These are phyloP conservation scores for Roridomyces roridus DNA, from an alignment of 768 basidiomycete genomes.

Conservation along the genomic window DNA sequence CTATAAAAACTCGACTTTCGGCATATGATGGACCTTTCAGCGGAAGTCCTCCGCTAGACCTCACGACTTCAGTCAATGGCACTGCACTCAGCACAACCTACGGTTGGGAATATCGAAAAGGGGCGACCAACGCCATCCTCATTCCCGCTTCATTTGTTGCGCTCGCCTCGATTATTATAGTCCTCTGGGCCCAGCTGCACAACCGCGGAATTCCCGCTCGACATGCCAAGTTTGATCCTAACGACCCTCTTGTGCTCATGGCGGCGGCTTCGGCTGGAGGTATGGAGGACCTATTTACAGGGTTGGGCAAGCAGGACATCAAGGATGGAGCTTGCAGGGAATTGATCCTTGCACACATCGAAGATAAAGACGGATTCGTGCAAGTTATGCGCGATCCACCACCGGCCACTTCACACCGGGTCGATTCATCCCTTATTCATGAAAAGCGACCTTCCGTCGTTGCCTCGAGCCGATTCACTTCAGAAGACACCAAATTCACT, in stretches of 20 bases:
- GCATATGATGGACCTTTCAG: too few species aligned
- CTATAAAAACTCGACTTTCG: too few species aligned
- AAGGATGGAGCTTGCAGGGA: not conserved
- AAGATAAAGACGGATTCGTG: not conserved
- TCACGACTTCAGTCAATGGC: too few species aligned
- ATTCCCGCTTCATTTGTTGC: constrained; percentile 3
- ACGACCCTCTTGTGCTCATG: constrained; percentile 5
- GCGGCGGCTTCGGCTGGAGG: constrained; percentile 13
- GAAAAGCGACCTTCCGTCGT: too few species aligned
- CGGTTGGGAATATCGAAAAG: too few species aligned
- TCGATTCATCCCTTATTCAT: too few species aligned
- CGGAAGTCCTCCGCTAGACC: too few species aligned
- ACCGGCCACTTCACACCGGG: too few species aligned
- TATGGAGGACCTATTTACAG: not conserved
- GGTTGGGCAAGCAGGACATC: not conserved
- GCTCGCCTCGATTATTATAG: constrained; percentile 1
- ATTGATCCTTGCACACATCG: not conserved
- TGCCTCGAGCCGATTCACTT: too few species aligned
- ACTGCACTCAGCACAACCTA: too few species aligned
- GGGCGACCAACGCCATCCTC: not conserved
- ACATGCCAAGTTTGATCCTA: constrained; percentile 3
- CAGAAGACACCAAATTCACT: too few species aligned
- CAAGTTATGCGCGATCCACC: too few species aligned
- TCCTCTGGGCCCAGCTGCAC: not conserved
- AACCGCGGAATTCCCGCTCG: not conserved